These are phyloP conservation scores for Venturia effusa DNA, from an alignment of 2,329 filamentous ascomycete species.

Conservation along the genomic window DNA sequence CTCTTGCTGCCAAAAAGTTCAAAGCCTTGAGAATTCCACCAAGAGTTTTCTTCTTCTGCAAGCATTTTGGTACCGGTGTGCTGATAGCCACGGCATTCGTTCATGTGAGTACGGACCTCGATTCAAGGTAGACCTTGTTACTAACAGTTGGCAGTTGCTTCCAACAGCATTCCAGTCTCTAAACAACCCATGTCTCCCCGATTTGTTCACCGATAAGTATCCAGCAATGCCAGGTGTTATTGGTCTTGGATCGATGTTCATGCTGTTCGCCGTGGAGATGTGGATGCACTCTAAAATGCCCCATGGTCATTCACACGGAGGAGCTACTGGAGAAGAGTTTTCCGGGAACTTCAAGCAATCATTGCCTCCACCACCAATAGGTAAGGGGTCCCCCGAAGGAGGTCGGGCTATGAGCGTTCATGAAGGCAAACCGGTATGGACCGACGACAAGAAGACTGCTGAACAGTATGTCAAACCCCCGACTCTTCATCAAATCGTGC, in stretches of 20 bases:
- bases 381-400: background rate
- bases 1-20: slow-evolving; percentile 37
- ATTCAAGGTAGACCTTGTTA: slow-evolving; percentile 7
- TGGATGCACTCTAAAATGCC: slow-evolving; percentile 43
- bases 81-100: slow-evolving; percentile 81
- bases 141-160: slow-evolving; percentile 30
- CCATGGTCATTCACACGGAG: slow-evolving; percentile 37
- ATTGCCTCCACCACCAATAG: background rate
- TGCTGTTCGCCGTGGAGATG: slow-evolving; percentile 52
- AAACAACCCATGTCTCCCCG: slow-evolving; percentile 42
- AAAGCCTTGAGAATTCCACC: slow-evolving; percentile 48
- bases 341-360: background rate
- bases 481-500: background rate
- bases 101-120: slow-evolving; percentile 34
- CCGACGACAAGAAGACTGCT: background rate
- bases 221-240: slow-evolving; percentile 53
- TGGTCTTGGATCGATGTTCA: slow-evolving; percentile 53
- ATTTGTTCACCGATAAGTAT: slow-evolving; percentile 49
- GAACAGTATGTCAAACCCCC: background rate
- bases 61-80: slow-evolving; percentile 61
- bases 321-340: slow-evolving; percentile 34
- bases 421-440: background rate
- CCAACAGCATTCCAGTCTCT: slow-evolving; percentile 46
- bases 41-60: slow-evolving; percentile 50
- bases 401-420: background rate